Conservation (phyloP, 2,329 filamentous ascomycete species). For the Tolypocladium endophyticum region DNA sequence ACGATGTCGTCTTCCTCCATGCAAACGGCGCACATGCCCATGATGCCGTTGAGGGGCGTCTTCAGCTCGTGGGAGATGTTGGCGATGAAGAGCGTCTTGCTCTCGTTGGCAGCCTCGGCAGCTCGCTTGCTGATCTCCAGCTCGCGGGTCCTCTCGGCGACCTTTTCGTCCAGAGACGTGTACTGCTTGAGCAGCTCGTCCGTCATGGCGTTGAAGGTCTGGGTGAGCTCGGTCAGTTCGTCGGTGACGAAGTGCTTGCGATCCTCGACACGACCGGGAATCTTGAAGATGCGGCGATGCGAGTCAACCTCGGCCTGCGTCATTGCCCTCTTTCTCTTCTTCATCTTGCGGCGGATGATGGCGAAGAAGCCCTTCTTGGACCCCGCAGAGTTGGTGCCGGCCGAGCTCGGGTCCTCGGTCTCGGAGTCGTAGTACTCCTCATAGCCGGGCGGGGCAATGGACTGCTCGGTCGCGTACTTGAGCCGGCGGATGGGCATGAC, state of each 20-base stretch:
- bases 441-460: slow-evolving; percentile 56
- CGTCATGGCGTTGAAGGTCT: slow-evolving; percentile 88
- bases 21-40: slow-evolving; percentile 87
- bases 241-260: slow-evolving; percentile 68
- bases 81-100: slow-evolving; percentile 94
- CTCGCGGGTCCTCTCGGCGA: slow-evolving; percentile 71
- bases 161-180: slow-evolving; percentile 71
- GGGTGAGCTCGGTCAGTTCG: slow-evolving; percentile 73
- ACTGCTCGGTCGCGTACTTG: slow-evolving; percentile 64
- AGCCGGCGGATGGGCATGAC: slow-evolving; percentile 71
- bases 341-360: slow-evolving; percentile 25
- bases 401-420: slow-evolving; percentile 29
- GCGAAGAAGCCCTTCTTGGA: slow-evolving; percentile 32
- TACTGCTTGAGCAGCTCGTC: slow-evolving; percentile 86
- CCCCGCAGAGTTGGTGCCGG: slow-evolving; percentile 30
- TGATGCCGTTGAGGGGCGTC: slow-evolving; percentile 88
- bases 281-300: slow-evolving; percentile 58
- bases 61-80: slow-evolving; percentile 86
- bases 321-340: slow-evolving; percentile 18
- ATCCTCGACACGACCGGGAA: slow-evolving; percentile 72
- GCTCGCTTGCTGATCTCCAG: slow-evolving; percentile 84
- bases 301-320: slow-evolving; percentile 17
- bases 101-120: slow-evolving; percentile 89
- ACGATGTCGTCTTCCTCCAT: slow-evolving; percentile 80
- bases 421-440: slow-evolving; percentile 38